These are phyloP conservation scores for Diaporthe sp. DNA, from an alignment of 2,329 filamentous ascomycete species.

Conservation along the genomic window DNA sequence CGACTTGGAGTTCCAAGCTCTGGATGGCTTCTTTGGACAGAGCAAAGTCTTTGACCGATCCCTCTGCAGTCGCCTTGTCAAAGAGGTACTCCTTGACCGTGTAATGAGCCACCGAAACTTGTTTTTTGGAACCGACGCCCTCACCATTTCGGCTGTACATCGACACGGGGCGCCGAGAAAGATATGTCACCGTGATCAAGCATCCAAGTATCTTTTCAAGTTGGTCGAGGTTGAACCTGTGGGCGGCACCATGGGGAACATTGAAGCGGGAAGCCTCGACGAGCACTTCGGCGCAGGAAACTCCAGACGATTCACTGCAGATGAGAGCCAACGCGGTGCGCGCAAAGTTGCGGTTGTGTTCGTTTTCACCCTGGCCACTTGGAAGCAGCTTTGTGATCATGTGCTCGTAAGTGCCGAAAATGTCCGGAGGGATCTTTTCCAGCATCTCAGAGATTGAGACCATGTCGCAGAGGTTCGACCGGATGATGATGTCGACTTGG, in stretches of 20 bases:
- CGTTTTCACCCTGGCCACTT: not conserved
- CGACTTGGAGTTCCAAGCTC: constrained; percentile 15
- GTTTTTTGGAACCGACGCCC: too few relatives aligned
- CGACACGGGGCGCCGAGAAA: not conserved
- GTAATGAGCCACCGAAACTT: constrained; percentile 32
- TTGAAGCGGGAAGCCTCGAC: not conserved
- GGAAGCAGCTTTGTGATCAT: not conserved
- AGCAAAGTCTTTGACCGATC: not conserved
- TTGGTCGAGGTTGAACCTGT: not conserved
- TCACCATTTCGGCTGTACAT: not conserved
- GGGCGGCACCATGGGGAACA: not conserved
- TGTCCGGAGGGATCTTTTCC: not conserved
- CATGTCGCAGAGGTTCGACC: not conserved
- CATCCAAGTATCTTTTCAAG: constrained; percentile 26
- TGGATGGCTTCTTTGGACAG: not conserved
- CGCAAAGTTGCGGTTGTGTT: constrained; percentile 7
- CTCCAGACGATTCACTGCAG: constrained; percentile 1
- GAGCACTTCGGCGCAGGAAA: constrained; percentile 7
- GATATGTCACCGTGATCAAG: not conserved
- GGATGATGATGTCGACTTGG: constrained; percentile 20
- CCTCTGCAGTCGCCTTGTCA: not conserved
- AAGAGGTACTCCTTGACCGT: constrained; percentile 37
- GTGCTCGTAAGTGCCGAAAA: constrained; percentile 14
- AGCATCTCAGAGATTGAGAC: not conserved
- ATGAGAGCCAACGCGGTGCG: constrained; percentile 29